Evolutionary conservation across 257 asterid genomes (phyloP).

Genomic region (Solanum virginianum): DNA sequence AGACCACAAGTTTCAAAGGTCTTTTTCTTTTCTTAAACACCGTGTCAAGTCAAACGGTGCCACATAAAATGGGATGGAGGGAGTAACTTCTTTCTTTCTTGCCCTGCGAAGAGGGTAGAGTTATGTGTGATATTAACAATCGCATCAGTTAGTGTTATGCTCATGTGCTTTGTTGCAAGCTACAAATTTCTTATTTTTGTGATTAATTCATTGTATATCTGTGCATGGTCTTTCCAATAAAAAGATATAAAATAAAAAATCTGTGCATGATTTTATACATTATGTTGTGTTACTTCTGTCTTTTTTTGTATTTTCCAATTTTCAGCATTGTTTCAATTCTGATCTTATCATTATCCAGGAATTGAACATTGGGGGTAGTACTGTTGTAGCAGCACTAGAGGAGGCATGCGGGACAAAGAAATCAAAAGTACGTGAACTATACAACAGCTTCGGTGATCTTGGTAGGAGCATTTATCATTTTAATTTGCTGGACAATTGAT

Average conservation of each 20-base stretch:
- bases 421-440: slow-evolving; percentile 56
- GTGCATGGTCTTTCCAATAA: background rate
- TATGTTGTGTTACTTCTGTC: background rate
- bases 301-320: background rate
- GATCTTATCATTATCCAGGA: slow-evolving; percentile 38
- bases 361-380: slow-evolving; percentile 75
- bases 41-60: too few species aligned
- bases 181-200: background rate
- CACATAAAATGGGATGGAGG: too few species aligned
- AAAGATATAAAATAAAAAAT: background rate
- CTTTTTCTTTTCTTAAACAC: too few species aligned
- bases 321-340: background rate
- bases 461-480: slow-evolving; percentile 28
- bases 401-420: slow-evolving; percentile 75
- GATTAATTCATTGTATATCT: background rate
- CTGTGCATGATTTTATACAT: background rate
- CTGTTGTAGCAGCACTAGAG: slow-evolving; percentile 62
- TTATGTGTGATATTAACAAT: background rate
- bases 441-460: slow-evolving; percentile 72
- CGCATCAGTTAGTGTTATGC: background rate
- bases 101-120: background rate
- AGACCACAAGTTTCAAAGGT: too few species aligned
- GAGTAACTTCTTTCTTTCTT: background rate
- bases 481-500: background rate
- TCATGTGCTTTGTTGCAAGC: background rate